Base-by-base conservation (phyloP, 352 stramenopile genomes). In the Peronosclerospora sorghi region DNA sequence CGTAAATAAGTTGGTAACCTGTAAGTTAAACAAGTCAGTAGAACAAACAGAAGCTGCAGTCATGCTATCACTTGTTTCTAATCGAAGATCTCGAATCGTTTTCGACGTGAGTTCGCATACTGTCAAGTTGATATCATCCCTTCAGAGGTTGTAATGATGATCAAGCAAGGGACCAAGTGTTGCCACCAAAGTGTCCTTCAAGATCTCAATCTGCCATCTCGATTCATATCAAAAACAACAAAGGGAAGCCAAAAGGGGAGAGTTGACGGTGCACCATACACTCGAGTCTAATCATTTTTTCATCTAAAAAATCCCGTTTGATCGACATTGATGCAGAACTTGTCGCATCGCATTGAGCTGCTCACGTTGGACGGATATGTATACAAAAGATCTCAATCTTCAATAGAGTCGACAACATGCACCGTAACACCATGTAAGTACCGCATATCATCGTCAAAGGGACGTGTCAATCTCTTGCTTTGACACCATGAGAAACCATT, bases 401-500 rank as follows among this genome's bases (percentile, higher is more conserved):
- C 4, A 26, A 26, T 26, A 3, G 21, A 3, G 6, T 26, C 67
- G 32, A 53, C 73, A 55, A 21, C 0, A 35, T 19, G 0, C 27
- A 7, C 45, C 4, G 78, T 40, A 15, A 77, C 52, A 21, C 74
- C 67, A 8, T 48, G 75, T 37, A 65, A 48, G 36, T 74, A 80
- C 8, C 65, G 56, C 56, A 84, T 68, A n/a, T 85, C 64, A 7
- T 84, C 73, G 21, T 76, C 55, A 0, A 83, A 36, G 1, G 85
- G 36, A 47, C 46, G 53, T 4, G 83, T n/a, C 63, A 35, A 87
- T 77, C 28, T 87, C 75, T 43, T 85, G 68, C 37, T 81, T 82
- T 68, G 67, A 34, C 75, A 55, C 70, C 73, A 87, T 5, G n/a
- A 87, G 39, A 45, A 87, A 87, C 75, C 72, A 87, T 51, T 87